These are phyloP conservation scores for Drechslera avenae DNA, from an alignment of 2,329 filamentous ascomycete species.

Conservation along the genomic window DNA sequence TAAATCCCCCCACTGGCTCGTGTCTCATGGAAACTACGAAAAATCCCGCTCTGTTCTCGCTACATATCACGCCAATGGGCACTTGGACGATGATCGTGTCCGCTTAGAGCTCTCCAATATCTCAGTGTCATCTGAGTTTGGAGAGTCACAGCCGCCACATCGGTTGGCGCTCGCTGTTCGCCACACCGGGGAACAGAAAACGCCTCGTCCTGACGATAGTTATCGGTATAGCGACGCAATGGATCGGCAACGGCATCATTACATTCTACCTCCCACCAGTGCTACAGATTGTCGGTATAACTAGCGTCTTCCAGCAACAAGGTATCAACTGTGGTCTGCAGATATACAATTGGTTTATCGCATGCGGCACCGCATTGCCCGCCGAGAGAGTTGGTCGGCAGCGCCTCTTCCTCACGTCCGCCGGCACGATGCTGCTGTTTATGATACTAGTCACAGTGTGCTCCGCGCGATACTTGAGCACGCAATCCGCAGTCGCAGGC, in stretches of 20 bases:
- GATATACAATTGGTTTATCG: conserved; percentile 49
- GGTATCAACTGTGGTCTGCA: conserved; percentile 50
- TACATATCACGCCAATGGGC: conserved; percentile 58
- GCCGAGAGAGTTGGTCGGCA: conserved; percentile 53
- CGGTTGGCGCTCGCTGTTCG: conserved; percentile 19
- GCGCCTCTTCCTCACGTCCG: conserved; percentile 51
- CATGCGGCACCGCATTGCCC: conserved; percentile 47
- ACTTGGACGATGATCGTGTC: conserved; percentile 27
- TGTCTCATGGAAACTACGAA: conserved; percentile 58
- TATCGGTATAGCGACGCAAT: conserved; percentile 48
- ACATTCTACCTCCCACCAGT: conserved; percentile 48
- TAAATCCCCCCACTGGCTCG: conserved; percentile 66
- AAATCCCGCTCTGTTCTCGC: conserved; percentile 60
- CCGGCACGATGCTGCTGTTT: conserved; percentile 51
- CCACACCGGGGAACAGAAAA: conserved; percentile 45
- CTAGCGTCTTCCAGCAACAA: conserved; percentile 40
- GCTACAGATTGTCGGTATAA: conserved; percentile 48
- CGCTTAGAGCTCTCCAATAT: conserved; percentile 13
- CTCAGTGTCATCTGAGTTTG: not conserved
- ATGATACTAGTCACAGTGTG: conserved; percentile 52
- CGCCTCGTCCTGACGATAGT: conserved; percentile 47
- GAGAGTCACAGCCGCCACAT: not conserved
- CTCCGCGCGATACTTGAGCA: conserved; percentile 36
- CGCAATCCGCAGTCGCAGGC: conserved; percentile 7
- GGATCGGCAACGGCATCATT: conserved; percentile 51